phyloP scores from a whole-genome alignment of 2,329 filamentous ascomycete species.

The Neofusicoccum cordaticola region DNA sequence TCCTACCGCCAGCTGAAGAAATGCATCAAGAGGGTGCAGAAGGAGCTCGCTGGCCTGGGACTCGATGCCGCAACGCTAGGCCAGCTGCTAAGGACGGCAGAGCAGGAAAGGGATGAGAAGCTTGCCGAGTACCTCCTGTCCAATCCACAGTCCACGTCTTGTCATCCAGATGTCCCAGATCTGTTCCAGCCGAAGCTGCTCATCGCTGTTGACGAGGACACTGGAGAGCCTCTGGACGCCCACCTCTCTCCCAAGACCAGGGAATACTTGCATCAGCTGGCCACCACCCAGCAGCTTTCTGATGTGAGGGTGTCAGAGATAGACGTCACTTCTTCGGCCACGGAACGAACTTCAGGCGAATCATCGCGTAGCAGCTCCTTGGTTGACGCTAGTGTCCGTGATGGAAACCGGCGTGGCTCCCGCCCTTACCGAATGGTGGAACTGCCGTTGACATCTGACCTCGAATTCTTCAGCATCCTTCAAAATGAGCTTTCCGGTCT shows the following conservation, averaged over 20 bases:
- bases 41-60: constrained; percentile 68
- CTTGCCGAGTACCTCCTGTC: constrained; percentile 12
- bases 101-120: constrained; percentile 18
- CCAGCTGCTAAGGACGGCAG: constrained; percentile 52
- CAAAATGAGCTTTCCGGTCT: constrained; percentile 68
- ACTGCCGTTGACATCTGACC: constrained; percentile 72
- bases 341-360: neutral
- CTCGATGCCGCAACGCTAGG: constrained; percentile 69
- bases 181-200: constrained; percentile 66
- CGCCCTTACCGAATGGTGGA: constrained; percentile 54
- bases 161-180: neutral
- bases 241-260: constrained; percentile 64
- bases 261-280: constrained; percentile 61
- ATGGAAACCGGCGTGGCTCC: neutral
- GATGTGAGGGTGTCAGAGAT: neutral
- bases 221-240: constrained; percentile 67
- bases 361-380: neutral
- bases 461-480: constrained; percentile 75
- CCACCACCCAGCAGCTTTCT: constrained; percentile 32
- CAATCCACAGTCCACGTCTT: neutral
- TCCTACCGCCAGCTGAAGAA: constrained; percentile 86
- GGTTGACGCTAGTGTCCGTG: neutral
- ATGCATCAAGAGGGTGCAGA: constrained; percentile 75
- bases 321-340: neutral
- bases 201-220: constrained; percentile 64